A percentile compares a stretch with the other conserved stretches of the same genome.
Evolutionary conservation across 192 early-diverging fungal species (phyloP).

Genomic region (Coemansia sp.): DNA sequence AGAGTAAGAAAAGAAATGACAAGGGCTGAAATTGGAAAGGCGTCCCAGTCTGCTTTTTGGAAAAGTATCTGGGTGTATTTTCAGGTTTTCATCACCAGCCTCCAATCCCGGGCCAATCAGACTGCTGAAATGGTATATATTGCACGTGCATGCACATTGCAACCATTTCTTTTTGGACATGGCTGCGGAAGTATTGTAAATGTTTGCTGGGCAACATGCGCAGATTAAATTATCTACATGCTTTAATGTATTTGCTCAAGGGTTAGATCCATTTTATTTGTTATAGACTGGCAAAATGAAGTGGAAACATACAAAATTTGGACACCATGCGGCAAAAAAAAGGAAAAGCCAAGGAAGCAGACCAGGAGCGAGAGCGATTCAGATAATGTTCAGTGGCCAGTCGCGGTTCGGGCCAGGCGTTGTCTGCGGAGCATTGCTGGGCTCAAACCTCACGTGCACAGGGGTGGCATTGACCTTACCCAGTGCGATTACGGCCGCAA

Average conservation of each 20-base stretch:
- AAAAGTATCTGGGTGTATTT: too few relatives aligned
- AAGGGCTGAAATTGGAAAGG: not conserved
- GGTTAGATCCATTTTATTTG: slow-evolving; percentile 14
- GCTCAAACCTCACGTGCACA: slow-evolving; percentile 3
- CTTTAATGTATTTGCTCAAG: not conserved
- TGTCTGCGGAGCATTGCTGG: slow-evolving; percentile 15
- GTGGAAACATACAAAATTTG: not conserved
- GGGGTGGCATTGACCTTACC: slow-evolving; percentile 23
- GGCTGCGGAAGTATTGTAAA: too few relatives aligned
- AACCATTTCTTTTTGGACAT: too few relatives aligned
- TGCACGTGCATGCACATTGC: too few relatives aligned
- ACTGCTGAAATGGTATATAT: too few relatives aligned
- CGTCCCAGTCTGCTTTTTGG: too few relatives aligned
- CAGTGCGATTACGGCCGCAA: slow-evolving; percentile 15
- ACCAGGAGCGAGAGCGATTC: not conserved
- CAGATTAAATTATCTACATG: too few relatives aligned
- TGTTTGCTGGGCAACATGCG: too few relatives aligned
- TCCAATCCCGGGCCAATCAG: too few relatives aligned
- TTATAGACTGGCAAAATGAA: slow-evolving; percentile 1
- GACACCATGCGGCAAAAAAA: slow-evolving; percentile 3
- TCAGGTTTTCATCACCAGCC: too few relatives aligned
- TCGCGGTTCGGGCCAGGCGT: slow-evolving; percentile 44
- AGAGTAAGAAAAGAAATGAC: slow-evolving; percentile 1
- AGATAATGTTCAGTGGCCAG: slow-evolving; percentile 57
- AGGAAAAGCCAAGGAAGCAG: not conserved